These are phyloP conservation scores for Annulohypoxylon bovei DNA, from an alignment of 495 filamentous ascomycete species.

Conservation along the genomic window DNA sequence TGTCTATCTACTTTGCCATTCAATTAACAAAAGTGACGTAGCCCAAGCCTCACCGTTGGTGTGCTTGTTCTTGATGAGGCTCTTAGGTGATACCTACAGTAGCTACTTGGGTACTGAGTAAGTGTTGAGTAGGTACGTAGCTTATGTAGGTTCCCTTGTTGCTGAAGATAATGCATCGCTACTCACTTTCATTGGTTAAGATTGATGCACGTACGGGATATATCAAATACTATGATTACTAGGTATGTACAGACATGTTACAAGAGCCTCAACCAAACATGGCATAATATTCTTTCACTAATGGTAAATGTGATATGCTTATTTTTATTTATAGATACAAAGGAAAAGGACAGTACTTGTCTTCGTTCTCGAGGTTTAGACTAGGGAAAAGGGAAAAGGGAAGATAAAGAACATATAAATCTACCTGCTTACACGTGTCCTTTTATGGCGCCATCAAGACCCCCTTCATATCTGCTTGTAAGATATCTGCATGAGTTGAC, in stretches of 20 bases:
- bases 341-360: not conserved
- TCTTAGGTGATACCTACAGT: not conserved
- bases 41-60: not conserved
- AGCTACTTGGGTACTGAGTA: not conserved
- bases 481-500: not conserved
- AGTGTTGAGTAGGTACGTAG: not conserved
- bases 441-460: not conserved
- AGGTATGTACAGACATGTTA: not conserved
- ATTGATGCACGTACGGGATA: not conserved
- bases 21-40: constrained; percentile 8
- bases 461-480: not conserved
- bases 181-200: not conserved
- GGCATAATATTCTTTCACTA: not conserved
- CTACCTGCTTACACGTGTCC: not conserved
- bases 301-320: too few species aligned
- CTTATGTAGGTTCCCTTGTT: not conserved
- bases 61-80: constrained; percentile 2
- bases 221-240: not conserved
- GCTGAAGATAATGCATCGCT: not conserved
- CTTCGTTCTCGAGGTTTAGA: not conserved
- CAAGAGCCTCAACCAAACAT: not conserved
- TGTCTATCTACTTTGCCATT: not conserved
- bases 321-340: not conserved
- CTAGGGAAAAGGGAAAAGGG: not conserved
- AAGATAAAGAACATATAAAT: not conserved